Conservation (phyloP, 345 rosid species). For the Cochlearia excelsa region DNA sequence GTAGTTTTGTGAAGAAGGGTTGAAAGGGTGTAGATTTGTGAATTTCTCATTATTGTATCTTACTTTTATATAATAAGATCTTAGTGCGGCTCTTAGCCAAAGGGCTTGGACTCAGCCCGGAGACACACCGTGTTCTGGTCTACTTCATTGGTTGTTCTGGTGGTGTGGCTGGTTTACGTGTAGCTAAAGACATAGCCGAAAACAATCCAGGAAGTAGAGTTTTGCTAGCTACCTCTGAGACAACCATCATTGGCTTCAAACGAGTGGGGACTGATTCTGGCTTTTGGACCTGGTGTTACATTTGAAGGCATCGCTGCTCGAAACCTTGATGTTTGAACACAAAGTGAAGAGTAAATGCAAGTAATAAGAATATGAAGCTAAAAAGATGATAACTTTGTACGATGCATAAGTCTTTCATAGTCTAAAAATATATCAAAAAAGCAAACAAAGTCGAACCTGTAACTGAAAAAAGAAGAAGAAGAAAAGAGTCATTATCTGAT, state of each 20-base stretch:
- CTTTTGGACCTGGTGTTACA: constrained; percentile 96
- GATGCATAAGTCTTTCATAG: constrained; percentile 22
- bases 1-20: too few relatives aligned
- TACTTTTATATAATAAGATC: too few relatives aligned
- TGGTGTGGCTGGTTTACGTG: constrained; percentile 89
- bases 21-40: too few relatives aligned
- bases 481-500: constrained; percentile 11
- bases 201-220: constrained; percentile 89
- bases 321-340: too few relatives aligned
- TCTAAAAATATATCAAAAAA: constrained; percentile 25
- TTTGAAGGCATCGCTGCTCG: constrained; percentile 91
- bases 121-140: constrained; percentile 75
- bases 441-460: constrained; percentile 22
- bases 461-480: constrained; percentile 8
- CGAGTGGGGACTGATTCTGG: constrained; percentile 83
- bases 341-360: too few relatives aligned
- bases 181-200: constrained; percentile 92
- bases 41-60: too few relatives aligned
- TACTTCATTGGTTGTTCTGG: constrained; percentile 94
- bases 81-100: too few relatives aligned
- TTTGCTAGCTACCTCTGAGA: constrained; percentile 83
- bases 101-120: constrained; percentile 76
- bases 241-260: constrained; percentile 88
- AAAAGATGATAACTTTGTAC: constrained; percentile 6
- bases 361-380: constrained; percentile 3